phyloP scores from a whole-genome alignment of 768 basidiomycete species.

The Candolleomyces efflorescens region DNA sequence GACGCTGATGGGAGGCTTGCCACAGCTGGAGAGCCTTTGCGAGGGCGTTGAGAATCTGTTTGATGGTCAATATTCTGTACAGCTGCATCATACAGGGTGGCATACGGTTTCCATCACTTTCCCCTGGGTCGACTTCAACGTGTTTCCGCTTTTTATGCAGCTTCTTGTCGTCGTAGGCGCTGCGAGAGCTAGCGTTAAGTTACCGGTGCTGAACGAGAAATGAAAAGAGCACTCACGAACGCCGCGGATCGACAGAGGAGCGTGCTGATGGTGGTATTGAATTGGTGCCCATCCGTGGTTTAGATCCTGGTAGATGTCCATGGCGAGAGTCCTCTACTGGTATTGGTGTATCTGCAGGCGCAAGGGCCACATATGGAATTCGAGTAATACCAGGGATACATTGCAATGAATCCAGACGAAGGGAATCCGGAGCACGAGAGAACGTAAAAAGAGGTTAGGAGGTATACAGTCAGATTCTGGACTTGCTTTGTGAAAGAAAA shows the following conservation, averaged over 20 bases:
- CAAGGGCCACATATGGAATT: background rate
- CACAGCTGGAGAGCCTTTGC: constrained; percentile 56
- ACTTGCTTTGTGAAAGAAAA: constrained; percentile 9
- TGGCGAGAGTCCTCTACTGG: constrained; percentile 48
- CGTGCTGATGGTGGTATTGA: constrained; percentile 46
- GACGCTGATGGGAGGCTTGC: constrained; percentile 31
- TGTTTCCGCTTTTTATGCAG: constrained; percentile 88
- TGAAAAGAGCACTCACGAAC: constrained; percentile 40
- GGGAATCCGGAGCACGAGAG: constrained; percentile 6
- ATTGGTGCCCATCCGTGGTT: constrained; percentile 40
- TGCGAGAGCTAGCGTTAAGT: constrained; percentile 1
- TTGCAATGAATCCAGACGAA: constrained; percentile 5
- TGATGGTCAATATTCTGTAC: constrained; percentile 1
- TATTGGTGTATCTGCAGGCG: constrained; percentile 34
- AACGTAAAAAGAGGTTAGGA: too few relatives aligned
- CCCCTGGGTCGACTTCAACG: constrained; percentile 44
- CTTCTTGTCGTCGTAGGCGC: constrained; percentile 56
- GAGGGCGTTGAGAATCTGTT: constrained; percentile 50
- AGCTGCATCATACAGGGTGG: background rate
- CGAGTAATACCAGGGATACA: background rate
- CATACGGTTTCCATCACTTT: constrained; percentile 65
- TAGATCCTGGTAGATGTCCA: constrained; percentile 28
- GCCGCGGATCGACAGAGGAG: constrained; percentile 60
- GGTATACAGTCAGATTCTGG: too few relatives aligned
- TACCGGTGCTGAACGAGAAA: constrained; percentile 5